Evolutionary conservation across 345 rosid genomes (phyloP), one percentile per base, ranked within the genome.

Genomic region (Sonneratia alba): DNA sequence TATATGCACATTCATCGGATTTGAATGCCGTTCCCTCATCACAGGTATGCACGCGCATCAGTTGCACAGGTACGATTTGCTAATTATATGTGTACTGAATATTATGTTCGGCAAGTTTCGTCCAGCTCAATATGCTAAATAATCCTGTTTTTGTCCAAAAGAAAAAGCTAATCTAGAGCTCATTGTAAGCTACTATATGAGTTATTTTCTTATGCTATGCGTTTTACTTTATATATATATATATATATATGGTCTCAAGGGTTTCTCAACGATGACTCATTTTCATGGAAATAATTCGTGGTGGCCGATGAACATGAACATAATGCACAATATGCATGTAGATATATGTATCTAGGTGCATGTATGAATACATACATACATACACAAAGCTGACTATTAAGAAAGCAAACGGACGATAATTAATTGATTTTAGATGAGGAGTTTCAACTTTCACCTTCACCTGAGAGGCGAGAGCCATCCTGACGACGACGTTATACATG

Each of bases 401-500:
- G 32, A 27, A 27, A 27, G 40, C 5, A 71, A 18, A 45, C 1
- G 43, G 5, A 40, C 43, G 43, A 40, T 40, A 40, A 40, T 40
- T 4, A 40, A 8, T 40, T 40, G 5, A 8, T 40, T 40, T 40
- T 40, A 32, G 7, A 22, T 64, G 63, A 22, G 16, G 51, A 32
- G 71, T 57, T 56, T 22, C 12, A 34, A 43, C 67, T 14, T 27
- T 22, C 12, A 34, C 59, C 67, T 14, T 27, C 32, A 27, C 32
- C 32, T 27, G 32, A 27, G 32, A 27, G 32, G 32, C 32, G 63
- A 62, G 34, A 24, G 57, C 42, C 63, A 61, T 43, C 24, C 71
- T 40, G 53, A 73, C 66, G 69, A 43, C 64, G 64, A 27, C 32
- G 32, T 27, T 59, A 62, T 53, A 70, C 73, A 75, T 70, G 45